Base-by-base conservation (phyloP, 2,329 filamentous ascomycete genomes). In the Fusarium virguliforme region DNA sequence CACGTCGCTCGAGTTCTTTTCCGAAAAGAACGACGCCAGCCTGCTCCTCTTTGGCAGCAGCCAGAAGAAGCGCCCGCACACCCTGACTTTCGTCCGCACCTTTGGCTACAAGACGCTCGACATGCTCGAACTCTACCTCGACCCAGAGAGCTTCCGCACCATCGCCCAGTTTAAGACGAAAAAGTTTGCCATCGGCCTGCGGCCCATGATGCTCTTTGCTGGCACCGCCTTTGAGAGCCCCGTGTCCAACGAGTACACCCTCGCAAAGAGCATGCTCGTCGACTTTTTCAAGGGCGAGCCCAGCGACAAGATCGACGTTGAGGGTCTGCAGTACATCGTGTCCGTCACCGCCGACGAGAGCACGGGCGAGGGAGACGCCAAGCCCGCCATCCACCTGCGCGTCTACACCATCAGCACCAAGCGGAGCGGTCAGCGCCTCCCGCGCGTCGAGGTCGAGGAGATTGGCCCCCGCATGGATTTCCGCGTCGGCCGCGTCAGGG, bases 381-480 rank as follows among this genome's bases (percentile, higher is more conserved):
- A 89, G 79, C 88, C 89, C 15, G 81, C 81, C 32, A 86, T 91
- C 65, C 88, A 89, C 80, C 79, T 98, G 76, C 90, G 96, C 66
- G 91, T 93, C 79, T 98, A 98, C 83, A 88, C 94, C 75, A 91
- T 98, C 75, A 87, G 88, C 76, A 98, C 96, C 54, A 93, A 93
- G 87, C 92, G 92, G 78, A 94, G 91, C 73, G 94, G 94, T 8
- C 93, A 96, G 81, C 93, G 91, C 77, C 85, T 98, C 48, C 96
- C 96, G 8, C 90, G 94, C 60, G 93, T 99, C 18, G 95, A 98
- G 81, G 88, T 98, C 63, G 94, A 97, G 81, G 95, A 98, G 84
- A 97, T 98, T 85, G 95, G 96, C 0, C 96, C 96, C 5, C 89
- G 95, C 71, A 94, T 98, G 83, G 94, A 98, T 83, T 95, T 98